phyloP scores from a whole-genome alignment of 768 basidiomycete species.

The Naganishia vishniacii region DNA sequence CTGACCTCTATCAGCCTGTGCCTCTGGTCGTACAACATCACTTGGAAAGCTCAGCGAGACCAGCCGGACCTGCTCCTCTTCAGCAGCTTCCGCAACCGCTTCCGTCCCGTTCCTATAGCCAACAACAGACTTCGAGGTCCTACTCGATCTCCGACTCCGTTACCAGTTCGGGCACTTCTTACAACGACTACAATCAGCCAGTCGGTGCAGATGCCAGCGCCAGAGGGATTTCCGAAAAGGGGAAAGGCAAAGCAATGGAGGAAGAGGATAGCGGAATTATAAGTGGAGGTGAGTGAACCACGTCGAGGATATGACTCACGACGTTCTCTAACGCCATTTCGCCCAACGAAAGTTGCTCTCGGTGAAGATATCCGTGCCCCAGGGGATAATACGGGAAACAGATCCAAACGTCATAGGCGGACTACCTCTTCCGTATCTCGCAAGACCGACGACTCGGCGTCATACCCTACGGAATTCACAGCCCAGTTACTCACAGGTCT shows the following conservation, averaged over 20 bases:
- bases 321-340: not conserved
- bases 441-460: constrained; percentile 13
- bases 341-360: not conserved
- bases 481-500: constrained; percentile 11
- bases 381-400: not conserved
- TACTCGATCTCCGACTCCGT: constrained; percentile 11
- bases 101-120: not conserved
- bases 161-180: constrained; percentile 2
- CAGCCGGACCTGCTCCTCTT: not conserved
- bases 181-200: not conserved
- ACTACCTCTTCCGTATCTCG: constrained; percentile 14
- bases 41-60: not conserved
- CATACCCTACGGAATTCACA: constrained; percentile 12
- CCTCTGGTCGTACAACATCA: not conserved
- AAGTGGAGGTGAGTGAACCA: not conserved
- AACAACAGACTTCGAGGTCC: not conserved
- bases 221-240: not conserved
- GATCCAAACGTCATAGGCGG: not conserved
- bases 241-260: not conserved
- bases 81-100: not conserved
- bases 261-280: not conserved
- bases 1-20: not conserved
- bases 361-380: not conserved
- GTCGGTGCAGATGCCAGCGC: not conserved
- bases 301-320: too few species aligned